Base-by-base conservation (phyloP, 2,329 filamentous ascomycete species). In the Cercospora canescens region DNA sequence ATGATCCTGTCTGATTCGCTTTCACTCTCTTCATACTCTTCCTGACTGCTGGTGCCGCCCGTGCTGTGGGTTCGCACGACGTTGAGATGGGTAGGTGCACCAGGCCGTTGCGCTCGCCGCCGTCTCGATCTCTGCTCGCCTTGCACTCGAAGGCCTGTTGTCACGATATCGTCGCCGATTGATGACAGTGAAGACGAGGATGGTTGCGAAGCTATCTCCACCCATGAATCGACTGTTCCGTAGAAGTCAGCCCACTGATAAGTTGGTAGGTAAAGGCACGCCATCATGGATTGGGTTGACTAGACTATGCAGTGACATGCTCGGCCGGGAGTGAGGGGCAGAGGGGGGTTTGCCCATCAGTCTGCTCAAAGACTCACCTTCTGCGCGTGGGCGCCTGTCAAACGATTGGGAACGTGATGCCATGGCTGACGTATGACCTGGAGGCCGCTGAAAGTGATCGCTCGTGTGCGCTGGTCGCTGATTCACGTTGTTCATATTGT, bases 1-100 rank as follows among this genome's bases (percentile, higher is more conserved):
- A 89, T 82, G 59, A 88, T 82, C 63, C 85, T 87, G 73, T 97
- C 94, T 48, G 93, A 93, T 69, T 97, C 94, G 79, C 87, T 96
- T 78, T 96, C 93, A 68, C 91, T 96, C 81, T 97, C 93, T 35
- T 96, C 93, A 74, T 96, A 96, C 80, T 97, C 94, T 72, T 97
- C 94, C 77, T 97, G 93, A 74, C 94, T 96, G 79, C 93, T 96
- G 6, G 72, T 71, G 60, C 80, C 81, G 12, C 81, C 82, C 48
- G 77, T 74, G 66, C 81, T 84, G 30, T 79, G 76, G 16, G 85
- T 80, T 45, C 81, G 80, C 50, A 78, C 75, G 63, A 81, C 81
- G 63, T 78, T 75, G 60, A 80, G 74, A 66, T 79, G 76, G 32
- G 79, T 76, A 54, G 78, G 79, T 71, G 74, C 80, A 76, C 77